A percentile compares a stretch with the other conserved stretches of the same genome.
Evolutionary conservation across 2,329 filamentous ascomycete species (phyloP).

Genomic region (Aspergillus sojae): DNA sequence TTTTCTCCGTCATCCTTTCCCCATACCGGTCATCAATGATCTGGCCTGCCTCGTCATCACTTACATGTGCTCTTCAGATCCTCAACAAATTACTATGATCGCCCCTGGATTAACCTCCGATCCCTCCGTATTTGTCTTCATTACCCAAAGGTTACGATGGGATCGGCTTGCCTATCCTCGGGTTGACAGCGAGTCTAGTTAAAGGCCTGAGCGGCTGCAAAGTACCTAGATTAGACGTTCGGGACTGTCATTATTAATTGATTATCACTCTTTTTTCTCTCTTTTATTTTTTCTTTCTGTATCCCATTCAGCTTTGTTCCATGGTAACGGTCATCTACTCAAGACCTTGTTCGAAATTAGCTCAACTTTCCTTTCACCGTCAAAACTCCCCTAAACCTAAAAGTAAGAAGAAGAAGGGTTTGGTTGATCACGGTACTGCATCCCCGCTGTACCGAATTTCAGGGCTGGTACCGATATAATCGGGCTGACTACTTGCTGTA

Average conservation of each 20-base stretch:
- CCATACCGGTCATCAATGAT: not conserved
- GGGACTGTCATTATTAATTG: not conserved
- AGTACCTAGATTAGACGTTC: not conserved
- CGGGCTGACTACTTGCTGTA: not conserved
- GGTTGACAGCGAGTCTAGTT: not conserved
- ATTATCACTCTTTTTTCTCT: not conserved
- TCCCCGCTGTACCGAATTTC: not conserved
- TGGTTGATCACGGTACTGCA: not conserved
- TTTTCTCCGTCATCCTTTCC: not conserved
- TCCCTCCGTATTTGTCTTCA: not conserved
- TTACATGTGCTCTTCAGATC: constrained; percentile 12
- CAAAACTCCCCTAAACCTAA: not conserved
- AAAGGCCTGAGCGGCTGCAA: constrained; percentile 3
- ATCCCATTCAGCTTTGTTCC: not conserved
- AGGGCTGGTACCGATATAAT: not conserved
- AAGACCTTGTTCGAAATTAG: not conserved
- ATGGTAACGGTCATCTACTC: not conserved
- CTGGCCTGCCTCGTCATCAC: constrained; percentile 3
- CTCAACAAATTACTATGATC: not conserved
- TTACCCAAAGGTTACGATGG: not conserved
- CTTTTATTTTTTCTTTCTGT: not conserved
- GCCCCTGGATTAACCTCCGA: not conserved
- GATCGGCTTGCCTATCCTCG: constrained; percentile 2
- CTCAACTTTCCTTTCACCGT: not conserved
- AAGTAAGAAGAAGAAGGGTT: not conserved